Evolutionary conservation across 371 early-diverging fungal species (phyloP).

Genomic region (Mucor plumbeus): DNA sequence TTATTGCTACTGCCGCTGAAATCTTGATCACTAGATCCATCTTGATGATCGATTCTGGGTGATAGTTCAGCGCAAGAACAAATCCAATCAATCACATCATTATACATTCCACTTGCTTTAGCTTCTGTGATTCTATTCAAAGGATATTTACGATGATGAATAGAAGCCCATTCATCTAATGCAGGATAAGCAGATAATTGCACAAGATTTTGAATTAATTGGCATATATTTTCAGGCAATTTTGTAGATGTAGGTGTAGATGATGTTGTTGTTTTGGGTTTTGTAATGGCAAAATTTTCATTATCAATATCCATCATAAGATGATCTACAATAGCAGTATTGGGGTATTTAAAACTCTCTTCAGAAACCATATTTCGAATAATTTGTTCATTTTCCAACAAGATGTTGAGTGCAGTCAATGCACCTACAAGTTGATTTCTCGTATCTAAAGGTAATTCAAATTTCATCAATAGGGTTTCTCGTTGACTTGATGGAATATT

Average conservation of each 20-base stretch:
- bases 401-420: slow-evolving; percentile 42
- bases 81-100: slow-evolving; percentile 37
- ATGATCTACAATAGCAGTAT: slow-evolving; percentile 15
- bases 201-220: slow-evolving; percentile 31
- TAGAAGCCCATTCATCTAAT: slow-evolving; percentile 35
- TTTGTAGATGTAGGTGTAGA: neutral
- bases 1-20: neutral
- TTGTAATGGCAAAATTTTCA: neutral
- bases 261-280: neutral
- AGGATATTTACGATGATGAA: slow-evolving; percentile 15
- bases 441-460: slow-evolving; percentile 28
- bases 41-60: neutral
- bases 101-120: slow-evolving; percentile 28
- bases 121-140: slow-evolving; percentile 30
- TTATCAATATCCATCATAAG: slow-evolving; percentile 15
- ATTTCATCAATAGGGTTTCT: slow-evolving; percentile 24
- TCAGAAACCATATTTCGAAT: slow-evolving; percentile 28
- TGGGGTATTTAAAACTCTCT: neutral
- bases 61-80: neutral
- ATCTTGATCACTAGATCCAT: neutral
- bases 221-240: slow-evolving; percentile 31
- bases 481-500: slow-evolving; percentile 18
- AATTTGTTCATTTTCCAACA: slow-evolving; percentile 46
- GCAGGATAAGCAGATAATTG: slow-evolving; percentile 37
- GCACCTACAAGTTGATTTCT: slow-evolving; percentile 38